Percentiles rank a stretch among this genome's conserved stretches.
Evolutionary conservation across 371 early-diverging fungal genomes (phyloP).

Genomic region (Capillidium heterosporum): DNA sequence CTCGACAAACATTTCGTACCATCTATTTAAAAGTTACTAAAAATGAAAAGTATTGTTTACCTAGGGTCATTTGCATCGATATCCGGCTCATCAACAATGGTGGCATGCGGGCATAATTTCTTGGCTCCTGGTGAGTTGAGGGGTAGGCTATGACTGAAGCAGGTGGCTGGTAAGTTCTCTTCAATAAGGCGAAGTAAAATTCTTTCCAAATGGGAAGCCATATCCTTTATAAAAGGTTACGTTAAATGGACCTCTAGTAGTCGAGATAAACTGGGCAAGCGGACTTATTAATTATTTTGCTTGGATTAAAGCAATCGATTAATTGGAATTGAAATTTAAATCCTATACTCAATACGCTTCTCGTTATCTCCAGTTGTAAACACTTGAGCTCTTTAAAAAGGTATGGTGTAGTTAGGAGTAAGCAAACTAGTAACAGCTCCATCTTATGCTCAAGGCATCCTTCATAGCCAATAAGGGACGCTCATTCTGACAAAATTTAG

Average conservation of each 20-base stretch:
- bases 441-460: too few species aligned
- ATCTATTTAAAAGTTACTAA: conserved; percentile 13
- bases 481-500: too few species aligned
- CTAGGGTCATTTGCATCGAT: conserved; percentile 15
- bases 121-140: neutral
- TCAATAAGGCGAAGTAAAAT: conserved; percentile 7
- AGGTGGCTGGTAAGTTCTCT: conserved; percentile 5
- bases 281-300: neutral
- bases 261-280: too few species aligned
- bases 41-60: conserved; percentile 2
- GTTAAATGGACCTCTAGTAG: neutral
- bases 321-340: too few species aligned
- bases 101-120: neutral
- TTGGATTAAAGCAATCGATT: neutral
- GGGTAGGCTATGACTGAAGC: neutral
- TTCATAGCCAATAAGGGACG: too few species aligned
- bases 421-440: too few species aligned
- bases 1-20: conserved; percentile 38
- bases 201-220: conserved; percentile 5
- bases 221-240: too few species aligned
- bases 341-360: too few species aligned
- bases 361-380: too few species aligned
- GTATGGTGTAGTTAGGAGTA: too few species aligned
- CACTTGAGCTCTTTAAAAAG: too few species aligned
- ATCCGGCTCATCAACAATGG: conserved; percentile 7